These are phyloP conservation scores for Populus hybrid DNA, from an alignment of 441 rosid genomes.

Conservation along the genomic window DNA sequence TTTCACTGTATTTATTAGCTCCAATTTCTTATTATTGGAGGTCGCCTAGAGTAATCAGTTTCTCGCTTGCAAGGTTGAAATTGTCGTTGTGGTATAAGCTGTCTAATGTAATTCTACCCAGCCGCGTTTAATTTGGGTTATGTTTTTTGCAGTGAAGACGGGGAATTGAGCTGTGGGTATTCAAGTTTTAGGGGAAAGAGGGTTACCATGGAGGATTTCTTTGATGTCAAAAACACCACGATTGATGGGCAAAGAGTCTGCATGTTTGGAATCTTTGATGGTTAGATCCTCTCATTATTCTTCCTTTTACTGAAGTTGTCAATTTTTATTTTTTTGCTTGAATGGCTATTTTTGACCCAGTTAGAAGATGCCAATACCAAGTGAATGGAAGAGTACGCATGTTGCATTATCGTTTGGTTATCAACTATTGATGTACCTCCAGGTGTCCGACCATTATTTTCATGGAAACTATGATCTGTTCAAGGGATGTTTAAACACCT, in stretches of 20 bases:
- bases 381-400: slow-evolving; percentile 6
- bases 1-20: background rate
- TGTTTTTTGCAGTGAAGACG: slow-evolving; percentile 65
- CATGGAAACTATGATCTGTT: background rate
- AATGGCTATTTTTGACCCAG: background rate
- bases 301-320: background rate
- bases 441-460: too few relatives aligned
- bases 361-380: background rate
- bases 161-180: slow-evolving; percentile 88
- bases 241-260: slow-evolving; percentile 69
- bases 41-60: background rate
- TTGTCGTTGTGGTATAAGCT: background rate
- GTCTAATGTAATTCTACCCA: background rate
- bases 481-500: slow-evolving; percentile 4
- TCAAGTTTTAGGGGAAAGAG: slow-evolving; percentile 98
- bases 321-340: background rate
- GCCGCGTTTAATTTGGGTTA: background rate
- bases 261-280: slow-evolving; percentile 98
- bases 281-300: slow-evolving; percentile 40
- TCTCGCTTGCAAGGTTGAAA: background rate
- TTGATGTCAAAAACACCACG: slow-evolving; percentile 63
- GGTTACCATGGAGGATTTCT: slow-evolving; percentile 93
- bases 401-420: slow-evolving; percentile 3
- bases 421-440: slow-evolving; percentile 11
- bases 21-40: background rate